Evolutionary conservation across 1,284 basidiomycete genomes (phyloP).

Genomic region (Ceratorhiza oryzae-sativae): DNA sequence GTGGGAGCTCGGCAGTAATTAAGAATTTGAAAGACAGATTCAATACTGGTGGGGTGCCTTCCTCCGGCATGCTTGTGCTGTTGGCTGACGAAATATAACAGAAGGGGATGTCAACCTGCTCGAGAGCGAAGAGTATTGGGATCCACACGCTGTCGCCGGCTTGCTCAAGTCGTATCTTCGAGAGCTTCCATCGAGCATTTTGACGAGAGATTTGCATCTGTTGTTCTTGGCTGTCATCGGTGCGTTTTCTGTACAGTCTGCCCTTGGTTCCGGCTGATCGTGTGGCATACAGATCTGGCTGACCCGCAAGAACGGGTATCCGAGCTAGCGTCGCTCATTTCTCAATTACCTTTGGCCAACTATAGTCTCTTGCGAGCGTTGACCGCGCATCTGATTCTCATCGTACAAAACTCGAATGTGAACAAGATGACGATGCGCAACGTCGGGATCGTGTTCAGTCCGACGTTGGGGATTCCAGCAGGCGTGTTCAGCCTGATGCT

Average conservation of each 20-base stretch:
- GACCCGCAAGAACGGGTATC: slow-evolving; percentile 86
- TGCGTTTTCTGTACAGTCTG: slow-evolving; percentile 54
- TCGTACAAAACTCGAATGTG: slow-evolving; percentile 86
- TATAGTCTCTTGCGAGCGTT: slow-evolving; percentile 93
- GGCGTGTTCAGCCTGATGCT: slow-evolving; percentile 94
- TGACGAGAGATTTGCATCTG: slow-evolving; percentile 90
- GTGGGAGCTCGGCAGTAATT: slow-evolving; percentile 92
- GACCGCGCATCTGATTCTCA: slow-evolving; percentile 93
- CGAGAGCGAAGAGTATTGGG: slow-evolving; percentile 87
- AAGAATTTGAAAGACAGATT: slow-evolving; percentile 93
- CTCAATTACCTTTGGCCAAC: slow-evolving; percentile 87
- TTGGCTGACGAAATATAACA: slow-evolving; percentile 45
- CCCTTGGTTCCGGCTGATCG: slow-evolving; percentile 35
- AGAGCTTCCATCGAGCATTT: slow-evolving; percentile 87
- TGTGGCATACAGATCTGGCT: slow-evolving; percentile 70
- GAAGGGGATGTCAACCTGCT: slow-evolving; percentile 93
- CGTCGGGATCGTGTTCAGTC: slow-evolving; percentile 97
- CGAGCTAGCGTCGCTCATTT: slow-evolving; percentile 87
- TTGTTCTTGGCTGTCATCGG: slow-evolving; percentile 90
- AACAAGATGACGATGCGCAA: slow-evolving; percentile 99
- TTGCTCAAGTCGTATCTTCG: slow-evolving; percentile 89
- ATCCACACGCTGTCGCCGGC: slow-evolving; percentile 93
- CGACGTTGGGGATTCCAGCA: slow-evolving; percentile 92
- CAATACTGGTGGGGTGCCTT: slow-evolving; percentile 67
- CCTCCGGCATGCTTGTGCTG: neutral